Base-by-base conservation (phyloP, 305 asterid species). In the Stenogyne calaminthoides region DNA sequence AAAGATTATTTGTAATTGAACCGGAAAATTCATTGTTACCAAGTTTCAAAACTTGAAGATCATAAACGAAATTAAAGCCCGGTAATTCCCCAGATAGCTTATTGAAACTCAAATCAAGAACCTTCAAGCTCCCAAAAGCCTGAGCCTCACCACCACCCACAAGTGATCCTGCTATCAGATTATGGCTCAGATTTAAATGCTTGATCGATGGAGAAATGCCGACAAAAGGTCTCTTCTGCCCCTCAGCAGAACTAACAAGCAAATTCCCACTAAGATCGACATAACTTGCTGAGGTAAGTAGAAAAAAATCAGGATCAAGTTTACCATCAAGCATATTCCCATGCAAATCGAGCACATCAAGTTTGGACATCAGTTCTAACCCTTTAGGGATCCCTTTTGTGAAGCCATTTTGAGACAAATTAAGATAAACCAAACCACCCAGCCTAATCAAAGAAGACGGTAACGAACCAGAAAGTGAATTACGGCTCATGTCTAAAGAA, bases 31-130 rank as follows among this genome's bases (percentile, higher is more conserved):
- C 69, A 74, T 95, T 95, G 81, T 82, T 89, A 67, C 96, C 83
- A 56, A 95, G 93, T 77, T 79, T 95, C 68, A 95, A 83, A 49
- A 95, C 86, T 79, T 88, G 88, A 68, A 95, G 97, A 80, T 95
- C 97, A 72, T 92, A 95, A 29, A 90, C 95, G 36, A 92, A 95
- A 69, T 76, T 88, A 75, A 95, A 95, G 55, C 89, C 96, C 1
- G 99, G 98, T 47, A 95, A 76, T 63, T 89, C 99, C 46, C 97
- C 99, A 19, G 94, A 86, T 6, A 95, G 80, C 82, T 90, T 96
- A 81, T 95, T 95, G 83, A 84, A 84, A 87, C 99, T 95, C 86
- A 95, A 88, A 90, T 95, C 99, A 85, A 95, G 74, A 59, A 87
- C 89, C 81, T 83, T 84, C 82, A 95, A 81, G 85, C 84, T 88